Evolutionary conservation across 2,329 filamentous ascomycete species (phyloP).

Genomic region (Colletotrichum sp.): DNA sequence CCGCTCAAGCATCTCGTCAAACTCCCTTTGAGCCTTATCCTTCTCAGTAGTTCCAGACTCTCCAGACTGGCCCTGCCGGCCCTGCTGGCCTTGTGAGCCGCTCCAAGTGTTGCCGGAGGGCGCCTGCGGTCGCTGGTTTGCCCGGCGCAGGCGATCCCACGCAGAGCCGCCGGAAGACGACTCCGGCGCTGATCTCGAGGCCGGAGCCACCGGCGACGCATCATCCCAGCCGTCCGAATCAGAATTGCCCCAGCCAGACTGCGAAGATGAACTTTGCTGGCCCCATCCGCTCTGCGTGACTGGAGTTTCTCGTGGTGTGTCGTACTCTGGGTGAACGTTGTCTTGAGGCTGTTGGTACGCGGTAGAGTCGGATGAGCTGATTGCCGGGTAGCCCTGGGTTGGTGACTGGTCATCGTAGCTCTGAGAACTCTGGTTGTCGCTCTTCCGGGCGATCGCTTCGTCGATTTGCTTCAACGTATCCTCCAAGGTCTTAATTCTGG

Average conservation of each 20-base stretch:
- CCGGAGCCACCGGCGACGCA: conserved; percentile 46
- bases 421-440: background rate
- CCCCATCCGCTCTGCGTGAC: background rate
- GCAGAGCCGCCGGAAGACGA: conserved; percentile 34
- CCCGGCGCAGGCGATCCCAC: conserved; percentile 51
- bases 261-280: background rate
- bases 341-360: background rate
- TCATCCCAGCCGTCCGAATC: conserved; percentile 32
- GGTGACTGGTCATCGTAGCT: background rate
- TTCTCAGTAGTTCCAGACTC: conserved; percentile 37
- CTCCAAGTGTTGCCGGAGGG: background rate
- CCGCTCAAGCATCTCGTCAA: conserved; percentile 52
- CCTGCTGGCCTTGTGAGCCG: background rate
- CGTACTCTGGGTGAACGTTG: background rate
- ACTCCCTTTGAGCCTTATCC: conserved; percentile 54
- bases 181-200: conserved; percentile 7
- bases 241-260: background rate
- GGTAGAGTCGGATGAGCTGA: background rate
- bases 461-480: background rate
- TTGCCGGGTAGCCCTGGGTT: background rate
- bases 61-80: conserved; percentile 19
- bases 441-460: background rate
- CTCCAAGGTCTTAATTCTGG: background rate
- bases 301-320: background rate
- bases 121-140: conserved; percentile 26